Evolutionary conservation across 495 filamentous ascomycete species (phyloP).

Genomic region (Amniculicola lignicola): DNA sequence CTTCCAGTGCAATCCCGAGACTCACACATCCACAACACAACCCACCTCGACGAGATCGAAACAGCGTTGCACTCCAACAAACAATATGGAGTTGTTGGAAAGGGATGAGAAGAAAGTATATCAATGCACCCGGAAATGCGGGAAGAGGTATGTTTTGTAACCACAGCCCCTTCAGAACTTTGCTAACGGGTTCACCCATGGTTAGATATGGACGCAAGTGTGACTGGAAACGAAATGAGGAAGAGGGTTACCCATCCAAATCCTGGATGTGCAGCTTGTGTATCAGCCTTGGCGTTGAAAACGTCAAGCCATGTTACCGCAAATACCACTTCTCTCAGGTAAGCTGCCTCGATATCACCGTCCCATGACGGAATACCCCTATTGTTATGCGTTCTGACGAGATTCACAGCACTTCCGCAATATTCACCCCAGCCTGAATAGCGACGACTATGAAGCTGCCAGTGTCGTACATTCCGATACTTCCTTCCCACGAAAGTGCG

Average conservation of each 20-base stretch:
- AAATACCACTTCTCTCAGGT: conserved; percentile 33
- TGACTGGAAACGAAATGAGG: conserved; percentile 35
- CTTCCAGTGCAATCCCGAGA: conserved; percentile 6
- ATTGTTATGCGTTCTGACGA: neutral
- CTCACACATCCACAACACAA: neutral
- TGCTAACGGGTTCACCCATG: too few species aligned
- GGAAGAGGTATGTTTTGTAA: conserved; percentile 33
- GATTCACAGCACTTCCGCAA: conserved; percentile 30
- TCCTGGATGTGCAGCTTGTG: conserved; percentile 31
- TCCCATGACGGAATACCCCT: neutral
- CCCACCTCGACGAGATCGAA: conserved; percentile 16
- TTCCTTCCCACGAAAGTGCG: conserved; percentile 28
- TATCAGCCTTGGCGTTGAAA: conserved; percentile 14
- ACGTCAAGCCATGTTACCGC: conserved; percentile 33
- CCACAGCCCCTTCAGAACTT: too few species aligned
- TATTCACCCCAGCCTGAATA: conserved; percentile 25
- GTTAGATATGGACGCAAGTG: conserved; percentile 35
- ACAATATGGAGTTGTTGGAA: conserved; percentile 14
- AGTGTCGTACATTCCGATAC: conserved; percentile 23
- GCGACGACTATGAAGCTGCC: conserved; percentile 21
- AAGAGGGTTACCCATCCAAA: conserved; percentile 34
- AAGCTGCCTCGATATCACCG: neutral
- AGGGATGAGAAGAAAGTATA: conserved; percentile 30
- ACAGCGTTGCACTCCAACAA: conserved; percentile 25
- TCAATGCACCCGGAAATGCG: conserved; percentile 34